Percentiles rank a stretch among this genome's conserved stretches.
Conservation (phyloP, 352 stramenopile species). For the Aphanomyces cochlioides region DNA sequence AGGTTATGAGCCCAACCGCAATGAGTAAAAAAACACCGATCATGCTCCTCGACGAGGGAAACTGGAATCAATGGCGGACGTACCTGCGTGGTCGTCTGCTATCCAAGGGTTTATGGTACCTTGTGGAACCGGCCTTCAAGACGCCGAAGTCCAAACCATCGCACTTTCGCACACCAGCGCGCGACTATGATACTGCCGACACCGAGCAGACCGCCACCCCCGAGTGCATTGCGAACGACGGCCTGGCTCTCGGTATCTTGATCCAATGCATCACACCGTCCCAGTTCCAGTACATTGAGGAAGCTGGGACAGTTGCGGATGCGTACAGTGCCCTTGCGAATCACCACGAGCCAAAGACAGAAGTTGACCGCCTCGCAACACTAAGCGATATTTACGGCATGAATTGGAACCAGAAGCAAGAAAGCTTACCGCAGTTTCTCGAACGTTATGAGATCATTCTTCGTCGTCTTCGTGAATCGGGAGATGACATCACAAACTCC, state of each 20-base stretch:
- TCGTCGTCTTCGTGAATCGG: not conserved
- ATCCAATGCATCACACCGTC: not conserved
- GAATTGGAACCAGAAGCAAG: conserved; percentile 14
- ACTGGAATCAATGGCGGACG: not conserved
- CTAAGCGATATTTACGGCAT: not conserved
- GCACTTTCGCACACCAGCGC: not conserved
- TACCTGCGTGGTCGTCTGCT: not conserved
- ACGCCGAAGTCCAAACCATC: too few relatives aligned
- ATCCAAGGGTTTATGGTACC: too few relatives aligned
- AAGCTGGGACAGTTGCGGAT: not conserved
- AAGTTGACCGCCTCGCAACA: not conserved
- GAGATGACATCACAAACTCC: not conserved
- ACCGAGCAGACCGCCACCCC: not conserved
- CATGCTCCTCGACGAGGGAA: conserved; percentile 6
- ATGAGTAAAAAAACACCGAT: not conserved
- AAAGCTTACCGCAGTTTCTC: conserved; percentile 15
- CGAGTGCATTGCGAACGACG: not conserved
- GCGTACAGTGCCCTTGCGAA: not conserved
- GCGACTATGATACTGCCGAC: not conserved
- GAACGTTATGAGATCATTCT: conserved; percentile 12
- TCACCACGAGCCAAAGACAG: conserved; percentile 11
- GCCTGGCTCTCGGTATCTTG: not conserved
- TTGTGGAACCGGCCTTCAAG: too few relatives aligned
- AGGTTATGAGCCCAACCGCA: conserved; percentile 17
- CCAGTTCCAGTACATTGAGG: conserved; percentile 4